These are phyloP conservation scores for Jimgerdemannia lactiflua DNA, from an alignment of 192 early-diverging fungal species.

Conservation along the genomic window DNA sequence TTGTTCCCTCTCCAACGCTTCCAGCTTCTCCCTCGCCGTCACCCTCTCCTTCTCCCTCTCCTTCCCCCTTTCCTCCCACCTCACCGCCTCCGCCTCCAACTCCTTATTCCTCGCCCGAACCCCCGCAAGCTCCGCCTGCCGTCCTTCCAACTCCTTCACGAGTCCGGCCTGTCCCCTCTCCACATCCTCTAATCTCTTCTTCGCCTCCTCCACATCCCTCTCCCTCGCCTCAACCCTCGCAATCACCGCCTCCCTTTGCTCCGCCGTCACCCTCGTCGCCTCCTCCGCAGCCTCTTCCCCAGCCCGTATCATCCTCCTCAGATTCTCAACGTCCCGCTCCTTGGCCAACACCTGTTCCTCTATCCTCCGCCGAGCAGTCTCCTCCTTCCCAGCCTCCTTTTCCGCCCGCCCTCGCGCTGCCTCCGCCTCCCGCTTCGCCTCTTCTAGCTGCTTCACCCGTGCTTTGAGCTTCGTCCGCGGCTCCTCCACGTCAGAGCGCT, in stretches of 20 bases:
- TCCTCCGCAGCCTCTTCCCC: not conserved
- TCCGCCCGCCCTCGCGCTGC: not conserved
- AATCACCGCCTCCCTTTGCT: not conserved
- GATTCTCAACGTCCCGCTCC: not conserved
- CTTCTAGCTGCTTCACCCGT: not conserved
- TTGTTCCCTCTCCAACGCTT: not conserved
- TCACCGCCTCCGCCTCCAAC: not conserved
- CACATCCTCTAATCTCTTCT: not conserved
- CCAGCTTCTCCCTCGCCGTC: not conserved
- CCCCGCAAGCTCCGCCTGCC: not conserved
- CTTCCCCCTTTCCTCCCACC: not conserved
- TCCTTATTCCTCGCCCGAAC: not conserved
- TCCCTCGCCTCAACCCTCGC: not conserved
- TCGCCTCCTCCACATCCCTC: not conserved
- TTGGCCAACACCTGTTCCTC: not conserved
- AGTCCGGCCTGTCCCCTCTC: not conserved
- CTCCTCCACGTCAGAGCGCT: not conserved
- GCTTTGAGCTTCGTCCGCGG: not conserved
- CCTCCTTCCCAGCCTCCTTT: not conserved
- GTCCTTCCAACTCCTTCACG: not conserved
- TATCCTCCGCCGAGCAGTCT: not conserved
- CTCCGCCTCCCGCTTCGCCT: not conserved
- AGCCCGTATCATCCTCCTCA: not conserved
- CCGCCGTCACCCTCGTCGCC: too few species aligned
- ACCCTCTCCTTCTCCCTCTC: not conserved